These are phyloP conservation scores for Hawksworthiomyces lignivorus DNA, from an alignment of 2,329 filamentous ascomycete genomes.

Conservation along the genomic window DNA sequence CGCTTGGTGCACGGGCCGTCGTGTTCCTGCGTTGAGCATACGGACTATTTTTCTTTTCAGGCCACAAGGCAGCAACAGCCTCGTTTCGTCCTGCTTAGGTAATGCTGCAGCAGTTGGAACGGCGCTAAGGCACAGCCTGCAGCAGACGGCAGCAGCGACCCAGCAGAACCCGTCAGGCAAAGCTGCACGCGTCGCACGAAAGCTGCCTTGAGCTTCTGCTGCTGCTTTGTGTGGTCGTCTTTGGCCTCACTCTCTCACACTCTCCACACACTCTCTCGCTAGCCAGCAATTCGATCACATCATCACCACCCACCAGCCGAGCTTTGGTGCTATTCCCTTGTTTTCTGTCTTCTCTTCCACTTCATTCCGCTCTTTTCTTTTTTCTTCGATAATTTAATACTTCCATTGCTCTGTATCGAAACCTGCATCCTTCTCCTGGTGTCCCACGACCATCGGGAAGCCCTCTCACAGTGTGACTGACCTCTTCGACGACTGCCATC, in stretches of 20 bases:
- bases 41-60: no score
- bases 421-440: no score
- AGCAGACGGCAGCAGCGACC: no score
- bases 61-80: constrained; percentile 10
- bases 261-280: not conserved
- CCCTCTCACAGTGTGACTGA: no score
- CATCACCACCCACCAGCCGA: not conserved
- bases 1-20: not conserved
- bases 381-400: no score
- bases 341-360: not conserved
- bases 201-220: constrained; percentile 15
- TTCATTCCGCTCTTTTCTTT: not conserved
- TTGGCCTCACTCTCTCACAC: not conserved
- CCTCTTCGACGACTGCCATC: no score
- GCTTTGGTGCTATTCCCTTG: not conserved
- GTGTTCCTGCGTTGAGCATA: constrained; percentile 6
- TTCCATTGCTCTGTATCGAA: not conserved
- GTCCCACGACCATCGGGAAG: no score
- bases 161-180: constrained; percentile 4
- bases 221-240: not conserved
- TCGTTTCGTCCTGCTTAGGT: no score
- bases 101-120: no score
- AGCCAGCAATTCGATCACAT: no score
- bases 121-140: constrained; percentile 2
- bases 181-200: constrained; percentile 14